Conservation (phyloP, 768 basidiomycete species). For the Lactarius quietus region DNA sequence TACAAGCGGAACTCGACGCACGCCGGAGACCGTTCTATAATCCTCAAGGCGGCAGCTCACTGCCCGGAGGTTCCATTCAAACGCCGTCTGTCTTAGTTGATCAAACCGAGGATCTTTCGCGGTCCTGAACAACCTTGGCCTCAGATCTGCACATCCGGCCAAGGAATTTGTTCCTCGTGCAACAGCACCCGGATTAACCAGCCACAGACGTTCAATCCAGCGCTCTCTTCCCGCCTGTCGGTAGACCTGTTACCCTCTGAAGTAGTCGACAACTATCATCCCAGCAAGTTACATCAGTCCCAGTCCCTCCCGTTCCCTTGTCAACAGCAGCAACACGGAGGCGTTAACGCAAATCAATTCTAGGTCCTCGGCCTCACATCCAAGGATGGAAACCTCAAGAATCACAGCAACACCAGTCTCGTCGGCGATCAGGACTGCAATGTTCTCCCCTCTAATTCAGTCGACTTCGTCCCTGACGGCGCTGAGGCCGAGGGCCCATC, state of each 20-base stretch:
- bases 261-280: constrained; percentile 5
- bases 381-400: constrained; percentile 14
- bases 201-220: neutral
- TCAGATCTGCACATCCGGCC: constrained; percentile 16
- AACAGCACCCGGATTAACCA: constrained; percentile 11
- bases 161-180: constrained; percentile 28
- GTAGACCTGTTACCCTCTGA: constrained; percentile 11
- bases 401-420: constrained; percentile 7
- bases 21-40: constrained; percentile 17
- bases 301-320: constrained; percentile 7
- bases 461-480: constrained; percentile 15
- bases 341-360: constrained; percentile 9
- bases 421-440: constrained; percentile 15
- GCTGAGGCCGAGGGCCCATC: constrained; percentile 7
- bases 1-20: constrained; percentile 25
- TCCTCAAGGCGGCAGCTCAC: constrained; percentile 10
- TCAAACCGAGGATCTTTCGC: constrained; percentile 15
- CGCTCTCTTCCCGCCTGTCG: constrained; percentile 12
- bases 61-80: constrained; percentile 8
- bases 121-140: constrained; percentile 20
- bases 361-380: constrained; percentile 17
- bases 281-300: constrained; percentile 6
- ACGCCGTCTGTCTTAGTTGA: constrained; percentile 5
- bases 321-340: constrained; percentile 12
- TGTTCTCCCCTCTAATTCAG: constrained; percentile 12